These are phyloP conservation scores for Monilinia fructigena DNA, from an alignment of 2,329 filamentous ascomycete species.

Conservation along the genomic window DNA sequence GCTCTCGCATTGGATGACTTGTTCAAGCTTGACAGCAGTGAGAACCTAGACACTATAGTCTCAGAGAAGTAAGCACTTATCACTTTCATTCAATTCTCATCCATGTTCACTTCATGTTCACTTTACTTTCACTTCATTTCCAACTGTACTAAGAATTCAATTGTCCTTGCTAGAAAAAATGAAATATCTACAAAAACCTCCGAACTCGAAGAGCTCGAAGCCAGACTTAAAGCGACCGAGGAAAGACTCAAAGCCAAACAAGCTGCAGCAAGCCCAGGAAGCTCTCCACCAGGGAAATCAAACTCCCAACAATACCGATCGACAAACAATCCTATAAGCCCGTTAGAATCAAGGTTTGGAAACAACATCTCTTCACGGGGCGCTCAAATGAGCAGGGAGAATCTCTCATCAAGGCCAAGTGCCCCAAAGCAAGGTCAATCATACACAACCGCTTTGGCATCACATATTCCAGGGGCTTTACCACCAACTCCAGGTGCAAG, in stretches of 20 bases:
- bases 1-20: slow-evolving; percentile 82
- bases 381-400: neutral
- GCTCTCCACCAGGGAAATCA: neutral
- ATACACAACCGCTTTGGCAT: slow-evolving; percentile 16
- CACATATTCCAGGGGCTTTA: slow-evolving; percentile 35
- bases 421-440: slow-evolving; percentile 12
- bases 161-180: slow-evolving; percentile 62
- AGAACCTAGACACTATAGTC: slow-evolving; percentile 71
- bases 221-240: slow-evolving; percentile 81
- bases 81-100: neutral
- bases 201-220: slow-evolving; percentile 84
- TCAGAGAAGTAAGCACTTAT: slow-evolving; percentile 65
- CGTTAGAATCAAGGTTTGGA: slow-evolving; percentile 20
- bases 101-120: slow-evolving; percentile 12
- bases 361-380: slow-evolving; percentile 1
- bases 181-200: slow-evolving; percentile 69
- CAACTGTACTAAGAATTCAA: neutral
- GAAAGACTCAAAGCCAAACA: slow-evolving; percentile 57
- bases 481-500: slow-evolving; percentile 41
- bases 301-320: neutral
- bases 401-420: slow-evolving; percentile 14
- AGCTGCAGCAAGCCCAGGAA: slow-evolving; percentile 23
- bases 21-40: slow-evolving; percentile 81
- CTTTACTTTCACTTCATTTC: slow-evolving; percentile 5
- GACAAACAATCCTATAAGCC: slow-evolving; percentile 8